Percentiles rank a stretch among this genome's conserved stretches.
phyloP scores from a whole-genome alignment of 495 filamentous ascomycete species.

The Tetracladium setigerum region DNA sequence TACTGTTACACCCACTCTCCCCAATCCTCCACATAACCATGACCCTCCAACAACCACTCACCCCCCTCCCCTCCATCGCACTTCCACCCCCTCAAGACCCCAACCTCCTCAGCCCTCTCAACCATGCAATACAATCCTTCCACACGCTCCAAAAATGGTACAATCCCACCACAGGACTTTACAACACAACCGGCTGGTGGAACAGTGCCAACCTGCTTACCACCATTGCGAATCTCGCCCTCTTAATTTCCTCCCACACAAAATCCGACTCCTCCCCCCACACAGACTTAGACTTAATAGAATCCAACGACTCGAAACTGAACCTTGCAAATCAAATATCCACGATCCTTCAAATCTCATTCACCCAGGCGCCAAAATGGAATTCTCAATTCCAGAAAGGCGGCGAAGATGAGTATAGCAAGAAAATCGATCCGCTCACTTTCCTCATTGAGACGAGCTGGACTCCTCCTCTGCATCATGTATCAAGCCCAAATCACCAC shows the following conservation, averaged over 20 bases:
- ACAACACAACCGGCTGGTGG: constrained; percentile 68
- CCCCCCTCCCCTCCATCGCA: too few species aligned
- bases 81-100: too few species aligned
- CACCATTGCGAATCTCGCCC: constrained; percentile 52
- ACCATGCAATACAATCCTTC: constrained; percentile 37
- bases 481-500: neutral
- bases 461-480: too few species aligned
- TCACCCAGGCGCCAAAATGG: constrained; percentile 24
- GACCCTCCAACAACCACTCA: too few species aligned
- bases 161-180: constrained; percentile 51
- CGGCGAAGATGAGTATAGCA: too few species aligned
- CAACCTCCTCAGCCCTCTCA: too few species aligned
- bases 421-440: constrained; percentile 9
- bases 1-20: too few species aligned
- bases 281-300: too few species aligned
- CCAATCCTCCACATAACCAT: too few species aligned
- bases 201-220: constrained; percentile 66
- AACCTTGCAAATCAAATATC: too few species aligned
- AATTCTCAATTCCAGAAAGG: constrained; percentile 22
- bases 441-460: constrained; percentile 7
- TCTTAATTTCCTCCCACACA: constrained; percentile 27
- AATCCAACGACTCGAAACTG: too few species aligned
- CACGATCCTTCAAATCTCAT: too few species aligned
- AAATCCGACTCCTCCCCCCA: constrained; percentile 25
- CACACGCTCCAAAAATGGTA: constrained; percentile 57